phyloP scores from a whole-genome alignment of 148 eudicot genomes.

The Polygonum maritimum region DNA sequence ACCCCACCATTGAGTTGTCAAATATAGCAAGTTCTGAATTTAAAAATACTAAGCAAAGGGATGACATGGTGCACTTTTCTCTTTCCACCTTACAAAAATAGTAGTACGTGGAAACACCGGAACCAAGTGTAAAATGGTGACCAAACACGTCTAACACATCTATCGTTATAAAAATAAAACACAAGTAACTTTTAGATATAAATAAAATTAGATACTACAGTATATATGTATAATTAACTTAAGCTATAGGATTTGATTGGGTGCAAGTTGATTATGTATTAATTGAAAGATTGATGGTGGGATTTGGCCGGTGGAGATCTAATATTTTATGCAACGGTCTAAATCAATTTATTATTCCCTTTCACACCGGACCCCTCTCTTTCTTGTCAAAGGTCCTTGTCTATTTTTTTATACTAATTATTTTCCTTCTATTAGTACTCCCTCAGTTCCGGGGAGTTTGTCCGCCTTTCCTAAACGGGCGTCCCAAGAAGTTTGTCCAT shows the following conservation, averaged over 20 bases:
- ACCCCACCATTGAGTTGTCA: slow-evolving; percentile 7
- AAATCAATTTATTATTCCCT: neutral
- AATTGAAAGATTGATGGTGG: neutral
- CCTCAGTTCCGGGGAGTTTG: no score
- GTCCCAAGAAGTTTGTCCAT: no score
- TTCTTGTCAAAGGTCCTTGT: slow-evolving; percentile 7
- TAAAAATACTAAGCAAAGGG: neutral
- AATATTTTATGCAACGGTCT: slow-evolving; percentile 1
- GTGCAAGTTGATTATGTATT: slow-evolving; percentile 6
- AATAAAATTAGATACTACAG: neutral
- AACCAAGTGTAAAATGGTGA: neutral
- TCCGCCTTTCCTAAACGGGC: no score
- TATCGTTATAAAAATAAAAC: neutral
- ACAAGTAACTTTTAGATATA: neutral
- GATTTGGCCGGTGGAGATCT: slow-evolving; percentile 10
- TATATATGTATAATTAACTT: neutral
- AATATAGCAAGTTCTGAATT: neutral
- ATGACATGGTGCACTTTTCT: slow-evolving; percentile 7
- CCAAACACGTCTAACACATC: neutral
- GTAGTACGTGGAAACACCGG: slow-evolving; percentile 8
- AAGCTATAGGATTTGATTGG: neutral
- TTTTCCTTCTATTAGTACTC: neutral
- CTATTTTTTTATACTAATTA: neutral
- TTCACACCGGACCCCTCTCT: slow-evolving; percentile 7
- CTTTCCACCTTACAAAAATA: slow-evolving; percentile 4